These are phyloP conservation scores for Fimicolochytrium jonesii DNA, from an alignment of 192 early-diverging fungal genomes.

Conservation along the genomic window DNA sequence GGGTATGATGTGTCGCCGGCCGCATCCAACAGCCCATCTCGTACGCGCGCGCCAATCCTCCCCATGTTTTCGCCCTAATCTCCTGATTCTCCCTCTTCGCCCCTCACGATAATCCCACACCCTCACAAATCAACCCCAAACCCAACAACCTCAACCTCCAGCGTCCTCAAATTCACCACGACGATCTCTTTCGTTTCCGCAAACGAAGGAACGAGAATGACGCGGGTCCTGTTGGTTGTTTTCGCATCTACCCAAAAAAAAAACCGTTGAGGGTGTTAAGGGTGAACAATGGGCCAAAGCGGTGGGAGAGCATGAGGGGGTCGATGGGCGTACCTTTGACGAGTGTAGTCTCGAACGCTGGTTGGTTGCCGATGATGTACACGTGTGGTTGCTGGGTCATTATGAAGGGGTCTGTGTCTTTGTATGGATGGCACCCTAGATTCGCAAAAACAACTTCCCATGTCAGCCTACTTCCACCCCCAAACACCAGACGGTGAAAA, in stretches of 20 bases:
- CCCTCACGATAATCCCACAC: too few relatives aligned
- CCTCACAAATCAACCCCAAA: too few relatives aligned
- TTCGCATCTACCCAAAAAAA: constrained; percentile 32
- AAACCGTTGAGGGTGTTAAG: too few relatives aligned
- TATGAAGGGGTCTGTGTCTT: constrained; percentile 83
- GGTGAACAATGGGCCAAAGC: too few relatives aligned
- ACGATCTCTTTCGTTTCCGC: constrained; percentile 60
- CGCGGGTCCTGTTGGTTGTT: constrained; percentile 43
- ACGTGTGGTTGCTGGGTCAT: constrained; percentile 70
- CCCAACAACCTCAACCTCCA: constrained; percentile 35
- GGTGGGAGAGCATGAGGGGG: background rate
- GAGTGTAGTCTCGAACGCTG: constrained; percentile 56
- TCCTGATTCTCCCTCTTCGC: too few relatives aligned
- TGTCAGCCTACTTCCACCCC: background rate
- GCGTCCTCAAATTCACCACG: constrained; percentile 71
- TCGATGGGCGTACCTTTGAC: constrained; percentile 25
- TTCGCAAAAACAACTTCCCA: background rate
- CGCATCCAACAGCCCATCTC: too few relatives aligned
- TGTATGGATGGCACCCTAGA: constrained; percentile 88
- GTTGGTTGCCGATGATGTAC: constrained; percentile 90
- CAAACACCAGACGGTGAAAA: background rate
- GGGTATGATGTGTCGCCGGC: too few relatives aligned
- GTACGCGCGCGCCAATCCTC: too few relatives aligned
- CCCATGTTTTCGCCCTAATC: too few relatives aligned
- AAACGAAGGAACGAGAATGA: constrained; percentile 80